Percentiles rank a stretch among this genome's conserved stretches.
These are phyloP conservation scores for Przewalskia tangutica DNA, from an alignment of 257 asterid genomes.

Conservation along the genomic window DNA sequence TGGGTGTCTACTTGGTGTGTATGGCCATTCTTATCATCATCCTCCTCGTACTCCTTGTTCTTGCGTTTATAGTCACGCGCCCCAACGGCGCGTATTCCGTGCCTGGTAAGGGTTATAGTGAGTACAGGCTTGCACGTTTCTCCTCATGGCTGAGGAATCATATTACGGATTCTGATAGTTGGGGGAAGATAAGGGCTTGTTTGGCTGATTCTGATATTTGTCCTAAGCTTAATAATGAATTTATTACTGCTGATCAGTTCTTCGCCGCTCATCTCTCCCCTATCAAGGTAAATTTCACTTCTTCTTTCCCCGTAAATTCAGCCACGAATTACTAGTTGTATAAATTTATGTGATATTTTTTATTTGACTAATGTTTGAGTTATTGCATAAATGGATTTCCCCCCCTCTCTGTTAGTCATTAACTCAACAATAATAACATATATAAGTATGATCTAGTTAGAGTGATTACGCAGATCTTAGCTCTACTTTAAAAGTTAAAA, in stretches of 20 bases:
- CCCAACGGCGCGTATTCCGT: slow-evolving; percentile 51
- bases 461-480: too few species aligned
- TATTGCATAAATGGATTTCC: too few species aligned
- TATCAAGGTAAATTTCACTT: slow-evolving; percentile 39
- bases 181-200: slow-evolving; percentile 83
- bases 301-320: neutral
- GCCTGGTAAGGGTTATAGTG: slow-evolving; percentile 46
- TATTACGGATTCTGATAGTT: slow-evolving; percentile 40
- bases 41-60: slow-evolving; percentile 56
- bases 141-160: slow-evolving; percentile 76
- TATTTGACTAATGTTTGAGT: slow-evolving; percentile 38
- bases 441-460: neutral
- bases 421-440: too few species aligned
- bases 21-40: slow-evolving; percentile 85
- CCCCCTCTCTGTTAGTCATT: too few species aligned
- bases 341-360: too few species aligned
- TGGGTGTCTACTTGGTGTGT: slow-evolving; percentile 65
- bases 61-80: slow-evolving; percentile 81
- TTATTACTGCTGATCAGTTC: slow-evolving; percentile 39
- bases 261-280: slow-evolving; percentile 46
- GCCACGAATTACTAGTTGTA: slow-evolving; percentile 1
- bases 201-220: slow-evolving; percentile 63
- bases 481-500: too few species aligned
- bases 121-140: slow-evolving; percentile 61
- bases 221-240: slow-evolving; percentile 38